Evolutionary conservation across 2,329 filamentous ascomycete species (phyloP).

Genomic region (Bipolaris cookei): DNA sequence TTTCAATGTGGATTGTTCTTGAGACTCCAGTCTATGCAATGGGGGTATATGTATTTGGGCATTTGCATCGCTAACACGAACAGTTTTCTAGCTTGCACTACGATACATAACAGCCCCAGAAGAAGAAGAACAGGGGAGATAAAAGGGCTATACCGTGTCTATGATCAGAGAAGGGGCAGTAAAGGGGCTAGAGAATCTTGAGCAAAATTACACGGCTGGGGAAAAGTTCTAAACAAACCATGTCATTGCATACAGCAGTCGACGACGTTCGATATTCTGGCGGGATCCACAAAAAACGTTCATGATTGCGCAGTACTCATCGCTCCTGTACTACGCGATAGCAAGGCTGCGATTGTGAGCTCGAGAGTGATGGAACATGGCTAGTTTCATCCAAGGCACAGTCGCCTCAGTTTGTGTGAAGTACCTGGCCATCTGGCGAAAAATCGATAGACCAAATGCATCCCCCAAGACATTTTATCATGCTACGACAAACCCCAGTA

Average conservation of each 20-base stretch:
- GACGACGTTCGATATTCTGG: conserved; percentile 12
- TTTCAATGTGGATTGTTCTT: too few relatives aligned
- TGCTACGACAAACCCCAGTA: background rate
- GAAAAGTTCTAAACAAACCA: conserved; percentile 14
- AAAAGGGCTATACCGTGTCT: too few relatives aligned
- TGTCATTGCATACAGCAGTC: conserved; percentile 8
- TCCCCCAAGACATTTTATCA: conserved; percentile 2
- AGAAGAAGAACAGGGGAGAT: too few relatives aligned
- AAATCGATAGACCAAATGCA: background rate
- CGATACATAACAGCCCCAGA: too few relatives aligned
- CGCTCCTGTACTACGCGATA: conserved; percentile 10
- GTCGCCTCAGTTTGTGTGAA: conserved; percentile 9
- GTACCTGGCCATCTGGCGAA: conserved; percentile 1
- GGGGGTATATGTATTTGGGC: too few relatives aligned
- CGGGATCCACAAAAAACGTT: conserved; percentile 21
- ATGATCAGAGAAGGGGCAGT: too few relatives aligned
- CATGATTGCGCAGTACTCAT: conserved; percentile 16
- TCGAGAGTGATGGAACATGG: conserved; percentile 1
- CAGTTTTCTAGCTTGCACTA: too few relatives aligned
- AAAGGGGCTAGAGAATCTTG: conserved; percentile 4
- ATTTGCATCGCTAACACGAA: too few relatives aligned
- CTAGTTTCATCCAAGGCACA: conserved; percentile 3
- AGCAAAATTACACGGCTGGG: conserved; percentile 18
- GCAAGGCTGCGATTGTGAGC: background rate
- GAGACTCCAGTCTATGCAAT: too few relatives aligned